Percentiles rank a stretch among this genome's conserved stretches.
These are phyloP conservation scores for Trichocladium antarcticum DNA, from an alignment of 495 filamentous ascomycete species.

Conservation along the genomic window DNA sequence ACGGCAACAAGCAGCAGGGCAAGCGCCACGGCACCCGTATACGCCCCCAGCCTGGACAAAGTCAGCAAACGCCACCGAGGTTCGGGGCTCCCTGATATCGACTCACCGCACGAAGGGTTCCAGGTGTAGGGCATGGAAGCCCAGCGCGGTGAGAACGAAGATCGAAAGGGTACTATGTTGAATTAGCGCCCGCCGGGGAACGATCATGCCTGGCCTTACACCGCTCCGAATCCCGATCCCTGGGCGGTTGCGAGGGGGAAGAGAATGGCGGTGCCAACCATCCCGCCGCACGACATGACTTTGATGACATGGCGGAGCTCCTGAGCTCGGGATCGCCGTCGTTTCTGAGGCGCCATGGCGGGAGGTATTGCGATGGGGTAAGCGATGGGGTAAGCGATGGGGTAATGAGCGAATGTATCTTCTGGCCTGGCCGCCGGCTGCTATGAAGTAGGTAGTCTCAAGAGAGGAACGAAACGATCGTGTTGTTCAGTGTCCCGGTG, in stretches of 20 bases:
- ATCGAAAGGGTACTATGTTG: slow-evolving; percentile 18
- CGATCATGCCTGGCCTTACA: slow-evolving; percentile 19
- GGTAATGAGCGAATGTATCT: background rate
- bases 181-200: slow-evolving; percentile 6
- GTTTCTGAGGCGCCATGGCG: slow-evolving; percentile 6
- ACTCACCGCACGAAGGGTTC: slow-evolving; percentile 17
- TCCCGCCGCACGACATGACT: slow-evolving; percentile 23
- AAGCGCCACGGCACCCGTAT: slow-evolving; percentile 12
- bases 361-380: too few species aligned
- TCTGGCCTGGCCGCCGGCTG: background rate
- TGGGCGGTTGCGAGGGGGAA: slow-evolving; percentile 20
- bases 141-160: slow-evolving; percentile 17
- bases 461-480: background rate
- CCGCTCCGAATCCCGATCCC: slow-evolving; percentile 16
- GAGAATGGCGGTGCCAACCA: slow-evolving; percentile 28
- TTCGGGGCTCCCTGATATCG: too few species aligned
- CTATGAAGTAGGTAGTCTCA: background rate
- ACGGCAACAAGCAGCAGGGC: slow-evolving; percentile 15
- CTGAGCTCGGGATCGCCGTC: background rate
- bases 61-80: background rate
- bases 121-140: slow-evolving; percentile 13
- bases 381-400: background rate
- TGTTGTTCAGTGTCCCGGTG: background rate
- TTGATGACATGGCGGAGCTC: slow-evolving; percentile 11
- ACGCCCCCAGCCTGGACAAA: slow-evolving; percentile 12